Evolutionary conservation across 1,139 yeast species (phyloP).

Genomic region (Yamadazyma aaseri): DNA sequence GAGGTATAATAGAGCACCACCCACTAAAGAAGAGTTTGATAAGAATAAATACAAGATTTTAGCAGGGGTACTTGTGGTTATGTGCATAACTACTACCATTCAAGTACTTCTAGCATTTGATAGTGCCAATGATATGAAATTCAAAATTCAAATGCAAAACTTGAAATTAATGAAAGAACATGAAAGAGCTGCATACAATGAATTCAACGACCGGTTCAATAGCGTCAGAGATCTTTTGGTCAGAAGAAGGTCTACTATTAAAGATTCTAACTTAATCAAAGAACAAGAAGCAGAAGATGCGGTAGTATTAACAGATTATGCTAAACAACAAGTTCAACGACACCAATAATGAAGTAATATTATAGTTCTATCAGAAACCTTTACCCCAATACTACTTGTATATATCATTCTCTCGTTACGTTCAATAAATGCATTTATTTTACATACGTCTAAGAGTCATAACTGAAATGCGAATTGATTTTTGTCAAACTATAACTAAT

Average conservation of each 20-base stretch:
- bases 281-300: constrained; percentile 27
- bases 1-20: constrained; percentile 38
- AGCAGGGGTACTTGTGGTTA: constrained; percentile 40
- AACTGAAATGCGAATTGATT: too few relatives aligned
- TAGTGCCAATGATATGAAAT: constrained; percentile 28
- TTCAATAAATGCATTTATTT: too few relatives aligned
- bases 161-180: constrained; percentile 45
- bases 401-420: too few relatives aligned
- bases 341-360: background rate
- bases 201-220: constrained; percentile 26
- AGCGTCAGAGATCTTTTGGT: constrained; percentile 59
- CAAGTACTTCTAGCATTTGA: constrained; percentile 47
- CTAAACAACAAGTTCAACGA: constrained; percentile 26
- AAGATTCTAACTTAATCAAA: constrained; percentile 18
- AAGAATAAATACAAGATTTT: constrained; percentile 48
- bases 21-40: constrained; percentile 42
- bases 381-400: too few relatives aligned
- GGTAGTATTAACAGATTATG: constrained; percentile 32
- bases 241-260: constrained; percentile 47
- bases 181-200: constrained; percentile 45
- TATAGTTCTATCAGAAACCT: too few relatives aligned
- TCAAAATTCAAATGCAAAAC: constrained; percentile 34
- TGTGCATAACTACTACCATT: constrained; percentile 38
- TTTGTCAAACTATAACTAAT: too few relatives aligned
- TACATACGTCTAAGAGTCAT: too few relatives aligned